Conservation (phyloP, 129 eudicot genomes). For the Helianthus tuberosus region DNA sequence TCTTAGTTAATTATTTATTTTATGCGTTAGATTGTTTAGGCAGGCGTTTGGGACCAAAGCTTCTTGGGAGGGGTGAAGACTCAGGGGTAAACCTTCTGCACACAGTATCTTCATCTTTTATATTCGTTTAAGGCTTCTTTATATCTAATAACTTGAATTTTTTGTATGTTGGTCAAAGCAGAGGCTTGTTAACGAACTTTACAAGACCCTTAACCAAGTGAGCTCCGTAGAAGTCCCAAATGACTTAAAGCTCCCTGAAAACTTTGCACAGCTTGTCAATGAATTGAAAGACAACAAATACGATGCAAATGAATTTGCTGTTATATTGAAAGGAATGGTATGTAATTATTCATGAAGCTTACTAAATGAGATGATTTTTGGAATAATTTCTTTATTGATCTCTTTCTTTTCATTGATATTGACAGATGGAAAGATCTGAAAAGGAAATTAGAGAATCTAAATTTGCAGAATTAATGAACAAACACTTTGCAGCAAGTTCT, state of each 20-base stretch:
- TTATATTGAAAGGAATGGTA: constrained; percentile 91
- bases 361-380: neutral
- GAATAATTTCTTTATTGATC: neutral
- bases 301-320: constrained; percentile 76
- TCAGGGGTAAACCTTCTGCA: constrained; percentile 65
- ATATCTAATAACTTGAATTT: constrained; percentile 6
- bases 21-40: constrained; percentile 90
- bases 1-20: constrained; percentile 11
- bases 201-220: constrained; percentile 81
- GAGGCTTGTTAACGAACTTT: constrained; percentile 85
- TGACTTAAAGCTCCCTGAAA: constrained; percentile 77
- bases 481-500: constrained; percentile 95
- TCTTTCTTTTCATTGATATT: constrained; percentile 17
- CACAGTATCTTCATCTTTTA: neutral
- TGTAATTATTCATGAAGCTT: constrained; percentile 23
- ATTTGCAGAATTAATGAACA: constrained; percentile 89
- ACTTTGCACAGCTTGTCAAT: constrained; percentile 77
- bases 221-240: constrained; percentile 71
- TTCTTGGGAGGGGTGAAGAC: constrained; percentile 84
- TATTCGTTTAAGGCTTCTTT: neutral
- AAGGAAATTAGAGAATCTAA: constrained; percentile 84
- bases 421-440: constrained; percentile 92
- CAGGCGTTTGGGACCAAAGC: constrained; percentile 95
- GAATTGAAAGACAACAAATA: constrained; percentile 83
- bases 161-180: constrained; percentile 37